Evolutionary conservation across 208 protist species (phyloP), one percentile per base, ranked within the genome.

Genomic region (Leishmania guyanensis): DNA sequence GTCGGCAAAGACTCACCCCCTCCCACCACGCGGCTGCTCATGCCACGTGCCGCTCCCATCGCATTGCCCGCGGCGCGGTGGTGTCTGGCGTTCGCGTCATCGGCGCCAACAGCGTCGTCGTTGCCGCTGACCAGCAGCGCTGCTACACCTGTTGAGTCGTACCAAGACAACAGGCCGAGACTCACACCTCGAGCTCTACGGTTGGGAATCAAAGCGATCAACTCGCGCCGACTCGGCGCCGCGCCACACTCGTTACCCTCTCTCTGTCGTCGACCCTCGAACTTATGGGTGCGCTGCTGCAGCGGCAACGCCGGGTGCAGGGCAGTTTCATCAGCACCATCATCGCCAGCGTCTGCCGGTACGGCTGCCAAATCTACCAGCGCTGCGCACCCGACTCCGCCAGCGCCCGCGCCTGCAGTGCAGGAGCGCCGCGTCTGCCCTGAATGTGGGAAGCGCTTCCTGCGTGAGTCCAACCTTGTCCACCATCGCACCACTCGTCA

Each of bases 371-470:
- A 58, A 29, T 50, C 72, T 26, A 51, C 74, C 9, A 33, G 77
- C 33, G 50, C 68, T 33, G 71, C 76, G 1, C 16, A 39, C 39
- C 12, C 79, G 29, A 17, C 68, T 1, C 33, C 78, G 65, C 48
- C 72, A 1, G 36, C 65, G 36, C 20, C 39, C 20, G 62, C 69
- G 46, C 50, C 75, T 33, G 14, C 60, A n/a, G 39, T 75, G 46
- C 75, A 56, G 17, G 66, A 72, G 17, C 71, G 79, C 20, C 78
- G 80, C n/a, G 29, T 76, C n/a, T 96, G 92, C 58, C 92, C 90
- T 5, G 92, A 96, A 36, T 96, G 92, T 78, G 88, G 89, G 5
- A 96, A 94, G 76, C 78, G 78, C 1, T 94, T 96, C 80, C 74
- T 91, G 20, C 86, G 89, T 72, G 75, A 72, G 20, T 56, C 69